A percentile compares a stretch with the other conserved stretches of the same genome.
phyloP scores from a whole-genome alignment of 176 grass and related monocot species.

The Rhipidocladum racemiflorum region DNA sequence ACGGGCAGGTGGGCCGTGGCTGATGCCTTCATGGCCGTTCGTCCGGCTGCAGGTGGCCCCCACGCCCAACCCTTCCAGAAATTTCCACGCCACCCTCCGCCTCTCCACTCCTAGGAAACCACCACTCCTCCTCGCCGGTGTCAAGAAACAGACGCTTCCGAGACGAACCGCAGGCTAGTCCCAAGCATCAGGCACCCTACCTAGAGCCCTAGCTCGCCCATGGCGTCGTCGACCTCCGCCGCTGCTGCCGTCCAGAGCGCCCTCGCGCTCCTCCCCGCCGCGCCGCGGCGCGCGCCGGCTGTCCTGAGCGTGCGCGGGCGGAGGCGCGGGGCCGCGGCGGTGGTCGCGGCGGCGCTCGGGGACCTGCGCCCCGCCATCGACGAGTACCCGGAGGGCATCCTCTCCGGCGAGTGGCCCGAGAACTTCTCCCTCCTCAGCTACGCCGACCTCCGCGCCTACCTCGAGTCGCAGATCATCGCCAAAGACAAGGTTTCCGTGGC shows the following conservation, averaged over 20 bases:
- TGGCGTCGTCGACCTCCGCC: constrained; percentile 9
- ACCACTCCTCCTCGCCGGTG: too few relatives aligned
- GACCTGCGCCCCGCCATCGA: constrained; percentile 58
- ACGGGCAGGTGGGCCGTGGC: too few relatives aligned
- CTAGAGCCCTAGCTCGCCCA: neutral
- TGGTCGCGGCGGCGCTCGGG: constrained; percentile 26
- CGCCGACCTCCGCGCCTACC: constrained; percentile 63
- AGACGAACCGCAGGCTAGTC: neutral
- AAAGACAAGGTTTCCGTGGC: constrained; percentile 31
- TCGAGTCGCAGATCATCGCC: constrained; percentile 68
- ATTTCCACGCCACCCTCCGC: neutral
- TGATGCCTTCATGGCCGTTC: too few relatives aligned
- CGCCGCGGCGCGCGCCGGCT: neutral
- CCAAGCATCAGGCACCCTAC: neutral
- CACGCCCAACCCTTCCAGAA: neutral
- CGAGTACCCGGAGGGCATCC: constrained; percentile 73
- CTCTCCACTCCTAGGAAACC: too few relatives aligned
- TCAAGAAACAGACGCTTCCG: neutral
- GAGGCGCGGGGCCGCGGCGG: neutral
- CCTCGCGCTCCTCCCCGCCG: neutral
- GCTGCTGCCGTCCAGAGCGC: neutral
- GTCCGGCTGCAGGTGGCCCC: neutral
- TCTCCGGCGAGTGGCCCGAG: constrained; percentile 70
- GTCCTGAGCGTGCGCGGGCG: neutral
- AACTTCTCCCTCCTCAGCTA: constrained; percentile 70